phyloP scores from a whole-genome alignment of 305 asterid species.

The Salvia sclarea region DNA sequence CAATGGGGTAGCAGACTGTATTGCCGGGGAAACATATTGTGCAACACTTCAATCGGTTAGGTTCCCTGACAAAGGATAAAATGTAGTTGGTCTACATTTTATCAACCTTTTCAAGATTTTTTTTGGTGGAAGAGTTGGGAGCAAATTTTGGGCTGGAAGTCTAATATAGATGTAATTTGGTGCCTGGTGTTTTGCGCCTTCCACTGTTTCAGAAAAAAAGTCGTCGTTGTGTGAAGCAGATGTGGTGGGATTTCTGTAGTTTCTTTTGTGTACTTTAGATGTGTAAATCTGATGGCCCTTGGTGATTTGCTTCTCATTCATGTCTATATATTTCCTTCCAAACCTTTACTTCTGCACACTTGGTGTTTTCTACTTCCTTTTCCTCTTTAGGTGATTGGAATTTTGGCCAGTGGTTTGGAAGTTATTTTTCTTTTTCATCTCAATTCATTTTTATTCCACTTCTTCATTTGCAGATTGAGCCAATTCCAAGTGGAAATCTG shows the following conservation, averaged over 20 bases:
- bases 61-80: background rate
- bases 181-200: background rate
- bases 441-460: background rate
- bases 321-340: background rate
- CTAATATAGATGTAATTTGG: background rate
- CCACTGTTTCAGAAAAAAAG: background rate
- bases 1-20: background rate
- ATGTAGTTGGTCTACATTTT: background rate
- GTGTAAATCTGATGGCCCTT: background rate
- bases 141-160: conserved; percentile 12
- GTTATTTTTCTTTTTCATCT: conserved; percentile 26
- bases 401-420: conserved; percentile 14
- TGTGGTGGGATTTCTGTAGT: background rate
- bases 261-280: conserved; percentile 12
- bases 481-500: conserved; percentile 86
- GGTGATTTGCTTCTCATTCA: background rate
- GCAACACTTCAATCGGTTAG: background rate
- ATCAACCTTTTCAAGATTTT: background rate
- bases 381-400: conserved; percentile 18
- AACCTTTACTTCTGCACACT: conserved; percentile 1
- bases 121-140: background rate
- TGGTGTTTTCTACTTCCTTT: background rate
- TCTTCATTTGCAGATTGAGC: conserved; percentile 81
- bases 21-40: background rate
- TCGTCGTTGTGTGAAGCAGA: background rate